Evolutionary conservation across 1,284 basidiomycete species (phyloP), one percentile per base, ranked within the genome.

Genomic region (Puccinia sorghi): DNA sequence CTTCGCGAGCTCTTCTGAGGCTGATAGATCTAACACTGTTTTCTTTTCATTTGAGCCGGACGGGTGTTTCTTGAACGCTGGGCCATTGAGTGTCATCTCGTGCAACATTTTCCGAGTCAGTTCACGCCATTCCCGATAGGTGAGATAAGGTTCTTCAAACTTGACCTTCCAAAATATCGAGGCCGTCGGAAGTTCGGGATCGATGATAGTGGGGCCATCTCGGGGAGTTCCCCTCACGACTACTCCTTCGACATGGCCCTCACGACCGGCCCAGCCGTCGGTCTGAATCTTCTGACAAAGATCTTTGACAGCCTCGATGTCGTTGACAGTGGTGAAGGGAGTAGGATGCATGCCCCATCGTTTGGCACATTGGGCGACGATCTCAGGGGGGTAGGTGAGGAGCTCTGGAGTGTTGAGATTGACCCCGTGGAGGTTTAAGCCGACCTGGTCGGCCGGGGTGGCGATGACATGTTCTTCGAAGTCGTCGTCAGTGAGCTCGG

Each of bases 101-200:
- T 63, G 32, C 13, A 84, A 72, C 82, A 84, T 84, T 22, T 84
- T 86, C 83, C 93, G 92, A 8, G 97, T 98, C 70, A 96, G 88
- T 85, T 99, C 97, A 74, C 97, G 88, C 94, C 94, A 99, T 84
- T 97, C 93, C 70, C 97, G 90, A 85, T 98, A 98, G 90, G 97
- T 96, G 86, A 98, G 90, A 84, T 99, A 99, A 0, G 96, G 96
- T 84, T 99, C 94, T 85, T 98, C 94, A 84, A 97, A 99, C 85
- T 99, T 99, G 86, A 99, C 89, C 85, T 99, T 99, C 90, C 97
- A 99, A 88, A 99, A 98, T 87, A 98, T 97, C 0, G 93, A 90
- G 7, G 92, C 90, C 17, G 92, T 92, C 0, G 90, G 85, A 4
- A 20, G 76, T 1, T 67, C 56, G 13, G 39, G 48, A 11, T 80